Base-by-base conservation (phyloP, 2,329 filamentous ascomycete genomes). In the Chalara sp. region DNA sequence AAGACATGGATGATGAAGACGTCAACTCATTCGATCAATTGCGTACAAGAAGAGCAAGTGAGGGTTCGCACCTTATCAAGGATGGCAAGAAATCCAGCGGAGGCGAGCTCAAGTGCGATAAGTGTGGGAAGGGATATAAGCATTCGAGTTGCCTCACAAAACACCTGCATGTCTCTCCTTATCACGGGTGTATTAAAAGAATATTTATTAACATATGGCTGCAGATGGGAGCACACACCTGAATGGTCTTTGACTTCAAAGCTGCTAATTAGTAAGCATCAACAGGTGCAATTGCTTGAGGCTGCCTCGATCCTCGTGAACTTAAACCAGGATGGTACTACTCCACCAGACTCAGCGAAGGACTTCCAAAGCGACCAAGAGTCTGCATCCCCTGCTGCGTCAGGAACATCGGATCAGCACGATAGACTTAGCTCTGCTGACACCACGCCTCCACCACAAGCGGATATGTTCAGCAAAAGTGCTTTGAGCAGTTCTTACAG, bases 111-210 rank as follows among this genome's bases (percentile, higher is more conserved):
- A 89, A 87, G 72, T 99, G 93, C 76, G 89, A 96, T 68, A 92
- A 91, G 73, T 99, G 93, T 77, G 92, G 92, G 72, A 99, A 99
- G 80, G 90, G 90, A 74, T 99, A 99, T 83, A 99, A 99, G 84
- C 93, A 99, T 80, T 95, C 91, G 83, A 97, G 93, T 78, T 99
- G 93, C 83, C 83, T 99, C 78, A 95, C 89, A 70, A 99, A 97
- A 83, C 93, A 99, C 84, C 86, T 96, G 93, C 97, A 84, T 82
- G 93, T 96, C 35, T 37, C 35, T 37, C 35, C 35, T 37, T 8
- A 65, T 67, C 70, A 68, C 62, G 58, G 61, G 61, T 66, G 64
- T 55, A 50, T 58, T 54, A 52, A 50, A 50, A 59, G 59, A 61
- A 59, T 52, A 50, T 54, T 60, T 63, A 59, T 63, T 66, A 63